Percentiles rank a stretch among this genome's conserved stretches.
Evolutionary conservation across 306 rosid species (phyloP).

Genomic region (Astragalus membranaceus): DNA sequence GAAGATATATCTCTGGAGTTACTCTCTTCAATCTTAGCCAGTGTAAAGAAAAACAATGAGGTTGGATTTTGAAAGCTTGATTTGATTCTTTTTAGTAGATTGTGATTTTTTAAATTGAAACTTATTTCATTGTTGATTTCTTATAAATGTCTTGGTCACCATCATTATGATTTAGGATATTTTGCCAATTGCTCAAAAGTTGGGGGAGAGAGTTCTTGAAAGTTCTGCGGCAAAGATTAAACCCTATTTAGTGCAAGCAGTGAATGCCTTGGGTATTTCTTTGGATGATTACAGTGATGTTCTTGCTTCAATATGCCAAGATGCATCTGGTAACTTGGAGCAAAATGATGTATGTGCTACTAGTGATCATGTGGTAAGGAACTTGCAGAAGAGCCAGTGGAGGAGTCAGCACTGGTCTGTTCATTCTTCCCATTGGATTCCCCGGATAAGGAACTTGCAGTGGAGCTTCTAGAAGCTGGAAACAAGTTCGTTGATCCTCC

Average conservation of each 20-base stretch:
- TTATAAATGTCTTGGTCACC: background rate
- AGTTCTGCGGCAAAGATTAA: slow-evolving; percentile 58
- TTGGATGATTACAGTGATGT: slow-evolving; percentile 61
- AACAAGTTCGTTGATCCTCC: slow-evolving; percentile 46
- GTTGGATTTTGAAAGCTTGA: background rate
- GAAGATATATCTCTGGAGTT: too few relatives aligned
- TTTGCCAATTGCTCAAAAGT: slow-evolving; percentile 50
- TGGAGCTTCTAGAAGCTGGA: too few relatives aligned
- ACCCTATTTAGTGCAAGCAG: slow-evolving; percentile 57
- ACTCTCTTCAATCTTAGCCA: too few relatives aligned
- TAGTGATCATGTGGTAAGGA: slow-evolving; percentile 39
- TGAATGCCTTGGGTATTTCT: slow-evolving; percentile 34
- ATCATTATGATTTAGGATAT: slow-evolving; percentile 44
- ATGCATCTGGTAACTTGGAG: slow-evolving; percentile 34
- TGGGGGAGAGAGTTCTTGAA: slow-evolving; percentile 72
- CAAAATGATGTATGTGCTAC: slow-evolving; percentile 48
- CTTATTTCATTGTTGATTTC: background rate
- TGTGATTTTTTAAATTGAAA: background rate
- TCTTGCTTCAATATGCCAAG: slow-evolving; percentile 65
- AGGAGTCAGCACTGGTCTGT: too few relatives aligned
- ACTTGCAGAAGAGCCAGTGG: too few relatives aligned
- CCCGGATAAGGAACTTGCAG: too few relatives aligned
- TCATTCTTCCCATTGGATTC: too few relatives aligned
- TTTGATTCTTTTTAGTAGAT: background rate
- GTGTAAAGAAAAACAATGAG: too few relatives aligned